These are phyloP conservation scores for Pythium insidiosum DNA, from an alignment of 352 stramenopile species.

Conservation along the genomic window DNA sequence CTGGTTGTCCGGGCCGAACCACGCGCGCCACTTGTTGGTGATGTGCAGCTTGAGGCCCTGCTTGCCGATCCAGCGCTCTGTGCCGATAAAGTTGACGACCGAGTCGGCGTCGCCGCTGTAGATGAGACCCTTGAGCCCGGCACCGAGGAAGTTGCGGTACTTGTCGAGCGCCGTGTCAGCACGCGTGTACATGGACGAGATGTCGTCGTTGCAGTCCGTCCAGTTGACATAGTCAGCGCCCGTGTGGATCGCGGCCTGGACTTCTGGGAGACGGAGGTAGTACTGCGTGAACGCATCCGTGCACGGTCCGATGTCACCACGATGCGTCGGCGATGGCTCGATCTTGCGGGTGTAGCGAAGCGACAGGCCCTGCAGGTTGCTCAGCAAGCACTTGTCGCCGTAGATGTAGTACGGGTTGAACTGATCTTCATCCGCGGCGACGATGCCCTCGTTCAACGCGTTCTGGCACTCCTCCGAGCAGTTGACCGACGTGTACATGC, in stretches of 20 bases:
- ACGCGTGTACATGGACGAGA: constrained; percentile 45
- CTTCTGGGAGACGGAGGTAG: constrained; percentile 47
- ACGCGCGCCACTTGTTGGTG: constrained; percentile 52
- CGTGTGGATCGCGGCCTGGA: constrained; percentile 61
- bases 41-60: constrained; percentile 62
- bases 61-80: constrained; percentile 77
- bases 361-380: constrained; percentile 39
- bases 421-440: constrained; percentile 26
- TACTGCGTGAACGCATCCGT: constrained; percentile 55
- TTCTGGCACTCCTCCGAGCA: constrained; percentile 35
- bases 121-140: constrained; percentile 47
- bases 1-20: constrained; percentile 73
- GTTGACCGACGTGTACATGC: constrained; percentile 41
- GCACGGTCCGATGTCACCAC: constrained; percentile 55
- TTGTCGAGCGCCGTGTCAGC: constrained; percentile 50
- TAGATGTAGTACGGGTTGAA: constrained; percentile 82
- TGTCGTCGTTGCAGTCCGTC: constrained; percentile 57
- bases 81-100: constrained; percentile 83
- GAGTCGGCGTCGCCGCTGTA: constrained; percentile 77
- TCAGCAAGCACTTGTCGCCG: constrained; percentile 66
- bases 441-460: constrained; percentile 42
- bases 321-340: constrained; percentile 16
- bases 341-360: constrained; percentile 29
- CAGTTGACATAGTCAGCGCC: constrained; percentile 31
- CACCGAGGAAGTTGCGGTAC: constrained; percentile 55